Base-by-base conservation (phyloP, 495 filamentous ascomycete species). In the Eremomyces bilateralis region DNA sequence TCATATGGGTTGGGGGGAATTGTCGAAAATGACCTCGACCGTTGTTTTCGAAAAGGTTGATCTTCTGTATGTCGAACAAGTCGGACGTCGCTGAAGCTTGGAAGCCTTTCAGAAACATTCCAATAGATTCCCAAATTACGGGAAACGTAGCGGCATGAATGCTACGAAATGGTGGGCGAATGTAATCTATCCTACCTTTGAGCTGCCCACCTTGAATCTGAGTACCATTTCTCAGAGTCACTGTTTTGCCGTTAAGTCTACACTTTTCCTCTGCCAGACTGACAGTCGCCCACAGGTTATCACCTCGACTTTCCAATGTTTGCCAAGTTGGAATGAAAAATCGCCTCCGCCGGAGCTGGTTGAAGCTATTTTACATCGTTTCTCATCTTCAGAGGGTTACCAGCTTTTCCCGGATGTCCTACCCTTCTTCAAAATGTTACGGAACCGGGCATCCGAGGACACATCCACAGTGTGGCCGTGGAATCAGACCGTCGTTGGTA, bases 121-220 rank as follows among this genome's bases (percentile, higher is more conserved):
- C 0, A 52, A 49, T 10, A 41, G 49, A 3, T 53, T 67, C 36
- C 78, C 77, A 0, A 82, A 80, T 41, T 83, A 79, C 41, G 79
- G 79, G 2, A 67, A 58, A 59, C 61, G 41, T 21, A 57, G 30
- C 41, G 74, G 46, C 42, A 59, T 75, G 57, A 55, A 52, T 4
- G 51, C 78, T 0, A 42, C 53, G 20, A 56, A 62, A 38, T 85
- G 79, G 79, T 85, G 79, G 79, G 63, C 60, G 6, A 72, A 71
- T 40, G 73, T 53, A 33, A 35, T 36, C 34, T 21, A 5, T 16
- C 5, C 31, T 15, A 21, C 16, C 24, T 30, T 1, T 46, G 24
- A 12, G 12, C 22, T 32, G 6, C 19, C n/a, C 16, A 29, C 15
- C 12, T 21, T 33, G n/a, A n/a, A n/a, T 21, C 8, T 13, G 24